phyloP scores from a whole-genome alignment of 176 grass and related monocot species.

The Cenchrus purpureus region DNA sequence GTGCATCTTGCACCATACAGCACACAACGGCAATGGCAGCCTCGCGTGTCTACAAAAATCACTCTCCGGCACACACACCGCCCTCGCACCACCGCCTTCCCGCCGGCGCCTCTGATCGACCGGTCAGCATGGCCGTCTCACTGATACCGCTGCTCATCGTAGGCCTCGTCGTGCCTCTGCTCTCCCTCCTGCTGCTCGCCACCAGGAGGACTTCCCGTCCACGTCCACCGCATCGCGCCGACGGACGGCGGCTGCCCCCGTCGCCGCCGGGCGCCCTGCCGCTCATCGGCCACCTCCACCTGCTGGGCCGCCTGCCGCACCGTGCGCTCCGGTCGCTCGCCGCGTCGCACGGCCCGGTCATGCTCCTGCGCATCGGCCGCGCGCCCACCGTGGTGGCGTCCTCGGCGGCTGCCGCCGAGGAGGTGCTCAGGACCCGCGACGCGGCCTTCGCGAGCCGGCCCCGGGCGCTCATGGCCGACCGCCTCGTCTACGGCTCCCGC shows the following conservation, averaged over 20 bases:
- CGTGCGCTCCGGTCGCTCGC: constrained; percentile 39
- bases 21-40: too few species aligned
- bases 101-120: too few species aligned
- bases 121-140: too few species aligned
- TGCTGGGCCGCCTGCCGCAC: constrained; percentile 51
- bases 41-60: too few species aligned
- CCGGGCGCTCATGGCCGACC: neutral
- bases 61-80: too few species aligned
- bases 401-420: constrained; percentile 49
- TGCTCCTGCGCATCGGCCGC: constrained; percentile 50
- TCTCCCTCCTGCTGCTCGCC: too few species aligned
- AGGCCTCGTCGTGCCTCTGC: too few species aligned
- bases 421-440: constrained; percentile 56
- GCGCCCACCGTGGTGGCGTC: constrained; percentile 55
- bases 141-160: too few species aligned
- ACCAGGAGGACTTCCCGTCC: neutral
- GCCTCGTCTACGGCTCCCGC: constrained; percentile 28
- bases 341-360: constrained; percentile 44
- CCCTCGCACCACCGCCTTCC: too few species aligned
- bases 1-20: too few species aligned
- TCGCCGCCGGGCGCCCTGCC: constrained; percentile 47
- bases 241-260: constrained; percentile 19
- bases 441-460: constrained; percentile 45
- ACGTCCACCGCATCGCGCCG: neutral
- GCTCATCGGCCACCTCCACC: constrained; percentile 60